Percentiles rank a stretch among this genome's conserved stretches.
These are phyloP conservation scores for Claviceps quebecensis DNA, from an alignment of 2,329 filamentous ascomycete genomes.

Conservation along the genomic window DNA sequence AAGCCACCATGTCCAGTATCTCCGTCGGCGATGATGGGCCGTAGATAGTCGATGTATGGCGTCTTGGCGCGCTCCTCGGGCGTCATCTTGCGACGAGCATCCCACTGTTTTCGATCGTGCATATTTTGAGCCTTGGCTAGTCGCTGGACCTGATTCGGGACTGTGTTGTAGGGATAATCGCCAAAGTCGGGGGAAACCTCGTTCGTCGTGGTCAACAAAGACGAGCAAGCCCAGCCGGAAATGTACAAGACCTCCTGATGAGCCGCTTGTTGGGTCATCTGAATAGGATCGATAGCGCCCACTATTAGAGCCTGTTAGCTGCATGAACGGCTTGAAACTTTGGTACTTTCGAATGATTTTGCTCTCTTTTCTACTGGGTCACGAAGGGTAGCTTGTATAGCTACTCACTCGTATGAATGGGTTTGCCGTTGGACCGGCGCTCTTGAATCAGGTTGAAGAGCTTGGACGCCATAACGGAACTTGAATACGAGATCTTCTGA, in stretches of 20 bases:
- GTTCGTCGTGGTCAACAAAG: constrained; percentile 82
- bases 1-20: constrained; percentile 92
- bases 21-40: constrained; percentile 90
- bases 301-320: constrained; percentile 34
- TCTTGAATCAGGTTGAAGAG: constrained; percentile 80
- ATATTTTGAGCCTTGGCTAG: constrained; percentile 93
- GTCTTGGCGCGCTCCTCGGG: constrained; percentile 57
- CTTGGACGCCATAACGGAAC: constrained; percentile 88
- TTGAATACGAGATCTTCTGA: constrained; percentile 76
- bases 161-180: constrained; percentile 97
- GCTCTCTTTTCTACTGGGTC: neutral
- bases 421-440: constrained; percentile 62
- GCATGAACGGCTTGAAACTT: too few relatives aligned
- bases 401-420: constrained; percentile 74
- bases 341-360: neutral
- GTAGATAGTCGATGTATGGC: constrained; percentile 81
- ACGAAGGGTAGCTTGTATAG: neutral
- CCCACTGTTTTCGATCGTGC: constrained; percentile 94
- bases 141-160: constrained; percentile 93
- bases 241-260: constrained; percentile 95
- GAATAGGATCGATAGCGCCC: constrained; percentile 95
- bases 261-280: constrained; percentile 96
- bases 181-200: constrained; percentile 97
- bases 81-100: constrained; percentile 64
- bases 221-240: constrained; percentile 95